phyloP scores from a whole-genome alignment of 106 monocot species.

The Dendrobium nobile region DNA sequence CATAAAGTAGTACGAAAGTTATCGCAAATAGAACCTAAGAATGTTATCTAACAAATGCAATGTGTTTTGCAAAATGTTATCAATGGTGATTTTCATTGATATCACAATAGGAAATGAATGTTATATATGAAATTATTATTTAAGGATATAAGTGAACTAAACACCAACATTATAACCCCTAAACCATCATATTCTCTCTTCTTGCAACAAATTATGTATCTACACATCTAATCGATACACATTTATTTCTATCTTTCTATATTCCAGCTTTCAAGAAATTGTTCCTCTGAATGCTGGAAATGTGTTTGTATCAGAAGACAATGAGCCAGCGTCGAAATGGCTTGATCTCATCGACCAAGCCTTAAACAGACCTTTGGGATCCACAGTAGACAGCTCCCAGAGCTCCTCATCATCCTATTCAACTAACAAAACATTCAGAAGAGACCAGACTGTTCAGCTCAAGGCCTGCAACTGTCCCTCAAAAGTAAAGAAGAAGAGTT shows the following conservation, averaged over 20 bases:
- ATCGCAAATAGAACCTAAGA: no score
- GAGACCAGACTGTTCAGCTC: conserved; percentile 22
- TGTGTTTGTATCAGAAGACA: conserved; percentile 58
- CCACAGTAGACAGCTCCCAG: not conserved
- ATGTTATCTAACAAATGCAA: no score
- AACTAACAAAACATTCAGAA: conserved; percentile 42
- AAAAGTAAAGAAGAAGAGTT: conserved; percentile 26
- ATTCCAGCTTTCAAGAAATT: conserved; percentile 60
- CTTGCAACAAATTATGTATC: not conserved
- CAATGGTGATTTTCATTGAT: no score
- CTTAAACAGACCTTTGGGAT: conserved; percentile 25
- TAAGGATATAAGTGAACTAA: no score
- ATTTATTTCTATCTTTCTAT: not conserved
- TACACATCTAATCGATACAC: not conserved
- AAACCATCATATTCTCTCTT: not conserved
- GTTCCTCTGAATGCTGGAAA: conserved; percentile 73
- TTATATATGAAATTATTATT: no score
- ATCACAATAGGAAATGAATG: no score
- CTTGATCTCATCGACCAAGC: conserved; percentile 42
- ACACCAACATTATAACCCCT: not conserved
- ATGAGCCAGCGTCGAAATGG: conserved; percentile 57
- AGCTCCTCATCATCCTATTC: conserved; percentile 34
- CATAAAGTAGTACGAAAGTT: no score
- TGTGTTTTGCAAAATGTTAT: no score
- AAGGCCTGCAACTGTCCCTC: conserved; percentile 71